Conservation (phyloP, 306 rosid species). For the Prunus mume region DNA sequence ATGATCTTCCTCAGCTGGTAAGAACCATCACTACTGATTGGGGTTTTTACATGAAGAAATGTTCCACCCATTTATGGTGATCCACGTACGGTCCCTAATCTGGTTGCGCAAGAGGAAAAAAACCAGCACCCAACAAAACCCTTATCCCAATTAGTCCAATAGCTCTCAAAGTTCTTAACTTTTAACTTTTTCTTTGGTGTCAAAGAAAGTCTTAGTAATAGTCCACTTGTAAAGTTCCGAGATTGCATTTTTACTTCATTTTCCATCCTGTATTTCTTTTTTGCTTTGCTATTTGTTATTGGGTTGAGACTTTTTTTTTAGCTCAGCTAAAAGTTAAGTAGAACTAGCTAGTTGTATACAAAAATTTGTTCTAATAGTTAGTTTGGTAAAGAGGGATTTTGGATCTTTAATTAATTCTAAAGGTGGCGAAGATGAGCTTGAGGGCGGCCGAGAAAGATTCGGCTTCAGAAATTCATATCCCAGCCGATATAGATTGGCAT, state of each 20-base stretch:
- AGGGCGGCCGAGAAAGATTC: slow-evolving; percentile 70
- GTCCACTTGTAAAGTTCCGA: slow-evolving; percentile 3
- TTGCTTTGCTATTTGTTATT: too few species aligned
- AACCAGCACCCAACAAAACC: slow-evolving; percentile 7
- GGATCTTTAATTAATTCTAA: slow-evolving; percentile 6
- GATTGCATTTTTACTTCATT: neutral
- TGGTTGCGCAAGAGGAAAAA: slow-evolving; percentile 34
- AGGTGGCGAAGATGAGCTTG: slow-evolving; percentile 84
- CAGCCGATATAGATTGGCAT: slow-evolving; percentile 92
- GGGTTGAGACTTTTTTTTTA: neutral
- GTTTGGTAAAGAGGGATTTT: slow-evolving; percentile 10
- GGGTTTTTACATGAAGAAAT: slow-evolving; percentile 24
- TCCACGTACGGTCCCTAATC: slow-evolving; percentile 44
- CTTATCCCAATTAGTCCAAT: neutral
- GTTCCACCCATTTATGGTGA: slow-evolving; percentile 40
- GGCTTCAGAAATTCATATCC: slow-evolving; percentile 69
- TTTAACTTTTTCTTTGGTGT: neutral
- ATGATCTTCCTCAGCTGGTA: slow-evolving; percentile 32
- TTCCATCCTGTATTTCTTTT: neutral
- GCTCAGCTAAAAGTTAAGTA: neutral
- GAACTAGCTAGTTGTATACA: neutral
- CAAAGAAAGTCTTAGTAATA: neutral
- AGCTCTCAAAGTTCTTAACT: neutral
- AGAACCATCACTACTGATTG: slow-evolving; percentile 32
- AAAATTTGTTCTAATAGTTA: slow-evolving; percentile 7